Base-by-base conservation (phyloP, 345 rosid genomes). In the Clarkia xantiana region DNA sequence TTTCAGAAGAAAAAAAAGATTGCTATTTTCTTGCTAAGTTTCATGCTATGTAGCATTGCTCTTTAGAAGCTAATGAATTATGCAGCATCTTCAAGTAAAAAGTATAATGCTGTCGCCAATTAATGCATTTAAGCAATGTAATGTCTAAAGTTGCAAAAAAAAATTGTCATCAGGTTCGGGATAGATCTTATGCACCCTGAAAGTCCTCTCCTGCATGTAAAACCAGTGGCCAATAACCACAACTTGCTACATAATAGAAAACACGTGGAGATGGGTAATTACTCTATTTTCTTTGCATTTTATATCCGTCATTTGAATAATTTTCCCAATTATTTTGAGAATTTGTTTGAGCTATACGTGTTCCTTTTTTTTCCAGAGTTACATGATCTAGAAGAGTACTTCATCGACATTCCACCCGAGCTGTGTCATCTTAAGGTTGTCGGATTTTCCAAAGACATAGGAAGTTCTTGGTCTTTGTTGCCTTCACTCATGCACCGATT, bases 401-500 rank as follows among this genome's bases (percentile, higher is more conserved):
- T 79, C 45, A 52, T 78, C 45, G 79, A 82, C 66, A 53, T 89
- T 70, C 84, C 86, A 53, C 84, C 94, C 0, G 97, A 89, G 80
- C 86, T 85, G 62, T 82, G 75, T 66, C 75, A 77, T 60, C 63
- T 89, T 69, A 89, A 89, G 80, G 82, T 89, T 63, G 49, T 72
- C 45, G 88, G 90, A 57, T 80, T 89, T 60, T 80, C 94, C 7
- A 89, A 89, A 68, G 94, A 85, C 52, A 72, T 85, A 49, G 97
- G 94, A 61, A 89, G 97, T 58, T 80, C 97, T 9, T 50, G 82
- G 52, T 78, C 94, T 63, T 72, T 89, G 70, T 66, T 90, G 51
- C 95, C 97, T 54, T 90, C 97, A 62, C 40, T 90, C 56, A 90
- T 90, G 91, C 95, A 82, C 55, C 95, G 88, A 46, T 54, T 90